Conservation (phyloP, 495 filamentous ascomycete species). For the Neurospora africana region DNA sequence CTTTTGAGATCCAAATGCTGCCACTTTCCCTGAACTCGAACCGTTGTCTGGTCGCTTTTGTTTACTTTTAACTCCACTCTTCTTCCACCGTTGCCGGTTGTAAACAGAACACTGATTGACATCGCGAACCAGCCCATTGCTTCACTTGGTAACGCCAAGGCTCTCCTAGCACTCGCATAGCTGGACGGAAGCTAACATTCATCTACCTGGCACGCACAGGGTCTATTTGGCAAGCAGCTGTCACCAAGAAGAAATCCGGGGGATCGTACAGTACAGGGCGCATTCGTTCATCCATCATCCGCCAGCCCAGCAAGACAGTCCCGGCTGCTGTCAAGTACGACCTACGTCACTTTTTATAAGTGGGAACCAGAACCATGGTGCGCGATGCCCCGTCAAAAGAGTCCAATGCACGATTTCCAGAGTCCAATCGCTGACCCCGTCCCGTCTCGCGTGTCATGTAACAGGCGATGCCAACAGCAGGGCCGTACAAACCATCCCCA, state of each 20-base stretch:
- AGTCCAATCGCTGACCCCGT: slow-evolving; percentile 1
- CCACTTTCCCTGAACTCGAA: not conserved
- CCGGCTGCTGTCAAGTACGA: not conserved
- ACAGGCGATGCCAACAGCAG: slow-evolving; percentile 37
- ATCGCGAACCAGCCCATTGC: not conserved
- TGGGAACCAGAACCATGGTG: not conserved
- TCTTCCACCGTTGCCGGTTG: not conserved
- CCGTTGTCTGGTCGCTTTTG: not conserved
- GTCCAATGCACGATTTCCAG: not conserved
- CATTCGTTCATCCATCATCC: not conserved
- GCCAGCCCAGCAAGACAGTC: not conserved
- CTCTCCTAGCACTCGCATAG: not conserved
- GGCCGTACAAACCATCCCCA: slow-evolving; percentile 49
- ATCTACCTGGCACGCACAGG: not conserved
- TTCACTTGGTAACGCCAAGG: not conserved
- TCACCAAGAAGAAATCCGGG: not conserved
- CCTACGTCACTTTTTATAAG: not conserved
- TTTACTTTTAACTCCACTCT: not conserved
- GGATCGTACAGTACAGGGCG: not conserved
- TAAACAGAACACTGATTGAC: not conserved
- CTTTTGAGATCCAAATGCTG: not conserved
- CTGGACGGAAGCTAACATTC: not conserved
- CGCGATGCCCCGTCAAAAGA: not conserved
- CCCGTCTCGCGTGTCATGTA: not conserved
- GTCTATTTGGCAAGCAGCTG: not conserved